Evolutionary conservation across 768 basidiomycete species (phyloP).

Genomic region (Mycena haematopus): DNA sequence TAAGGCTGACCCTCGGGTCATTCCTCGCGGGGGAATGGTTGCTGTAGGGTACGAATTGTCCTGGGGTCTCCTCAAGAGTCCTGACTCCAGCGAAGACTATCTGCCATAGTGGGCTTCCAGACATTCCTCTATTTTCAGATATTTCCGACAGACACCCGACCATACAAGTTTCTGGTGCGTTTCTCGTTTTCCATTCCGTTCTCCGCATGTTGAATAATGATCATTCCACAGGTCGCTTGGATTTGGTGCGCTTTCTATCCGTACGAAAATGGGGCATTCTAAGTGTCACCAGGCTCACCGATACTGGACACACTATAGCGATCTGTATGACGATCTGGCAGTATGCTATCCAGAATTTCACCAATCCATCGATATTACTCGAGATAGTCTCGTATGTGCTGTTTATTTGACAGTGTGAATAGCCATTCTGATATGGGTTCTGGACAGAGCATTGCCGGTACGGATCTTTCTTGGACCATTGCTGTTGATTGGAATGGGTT

Average conservation of each 20-base stretch:
- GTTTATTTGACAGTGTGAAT: neutral
- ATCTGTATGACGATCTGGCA: conserved; percentile 48
- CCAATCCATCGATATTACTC: conserved; percentile 7
- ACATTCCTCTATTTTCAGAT: conserved; percentile 19
- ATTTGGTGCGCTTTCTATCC: conserved; percentile 10
- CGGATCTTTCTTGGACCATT: neutral
- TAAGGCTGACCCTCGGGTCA: neutral
- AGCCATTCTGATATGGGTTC: neutral
- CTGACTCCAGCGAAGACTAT: neutral
- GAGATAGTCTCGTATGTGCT: conserved; percentile 15
- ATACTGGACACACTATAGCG: conserved; percentile 43
- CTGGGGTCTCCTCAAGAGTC: neutral
- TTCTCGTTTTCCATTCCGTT: neutral
- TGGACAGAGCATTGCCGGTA: neutral
- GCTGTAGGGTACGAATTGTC: neutral
- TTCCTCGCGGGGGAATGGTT: neutral
- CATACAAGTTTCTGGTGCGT: conserved; percentile 17
- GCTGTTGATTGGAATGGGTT: neutral
- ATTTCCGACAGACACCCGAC: conserved; percentile 9
- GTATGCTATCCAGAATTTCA: conserved; percentile 43
- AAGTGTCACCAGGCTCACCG: conserved; percentile 40
- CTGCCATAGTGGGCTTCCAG: conserved; percentile 22
- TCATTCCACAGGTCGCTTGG: conserved; percentile 7
- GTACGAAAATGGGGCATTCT: neutral
- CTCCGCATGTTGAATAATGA: neutral